phyloP scores from a whole-genome alignment of 2,329 filamentous ascomycete genomes.

The Paecilomyces sp. region DNA sequence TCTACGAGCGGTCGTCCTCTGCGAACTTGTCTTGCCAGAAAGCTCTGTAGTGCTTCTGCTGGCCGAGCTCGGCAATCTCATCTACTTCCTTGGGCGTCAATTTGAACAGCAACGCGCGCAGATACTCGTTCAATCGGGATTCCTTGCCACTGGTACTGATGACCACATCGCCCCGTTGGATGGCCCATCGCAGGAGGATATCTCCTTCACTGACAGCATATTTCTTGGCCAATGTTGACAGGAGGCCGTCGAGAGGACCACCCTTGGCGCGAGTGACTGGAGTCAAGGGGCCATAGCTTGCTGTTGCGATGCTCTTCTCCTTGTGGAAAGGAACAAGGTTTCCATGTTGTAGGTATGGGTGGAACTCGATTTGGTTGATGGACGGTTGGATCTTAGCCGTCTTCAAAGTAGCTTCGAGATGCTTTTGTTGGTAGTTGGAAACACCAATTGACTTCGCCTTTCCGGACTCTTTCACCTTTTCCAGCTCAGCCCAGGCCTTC shows the following conservation, averaged over 20 bases:
- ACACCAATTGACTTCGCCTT: constrained; percentile 57
- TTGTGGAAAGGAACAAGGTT: constrained; percentile 34
- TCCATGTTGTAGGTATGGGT: constrained; percentile 43
- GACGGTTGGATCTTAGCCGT: constrained; percentile 23
- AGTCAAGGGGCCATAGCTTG: constrained; percentile 37
- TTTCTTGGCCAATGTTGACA: constrained; percentile 50
- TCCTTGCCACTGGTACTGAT: constrained; percentile 58
- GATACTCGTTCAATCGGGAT: constrained; percentile 51
- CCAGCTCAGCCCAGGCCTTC: constrained; percentile 54
- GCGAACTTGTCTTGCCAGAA: constrained; percentile 47
- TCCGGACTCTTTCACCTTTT: constrained; percentile 49
- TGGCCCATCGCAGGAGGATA: constrained; percentile 52
- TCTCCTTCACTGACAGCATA: constrained; percentile 53
- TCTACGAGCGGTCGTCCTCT: constrained; percentile 33
- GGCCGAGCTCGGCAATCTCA: constrained; percentile 43
- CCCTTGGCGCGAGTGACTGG: constrained; percentile 48
- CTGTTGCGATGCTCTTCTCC: constrained; percentile 33
- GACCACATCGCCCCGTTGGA: constrained; percentile 53
- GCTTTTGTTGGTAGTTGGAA: constrained; percentile 51
- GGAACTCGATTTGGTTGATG: constrained; percentile 37
- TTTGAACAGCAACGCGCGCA: constrained; percentile 50
- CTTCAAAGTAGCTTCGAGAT: constrained; percentile 47
- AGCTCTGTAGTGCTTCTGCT: constrained; percentile 44
- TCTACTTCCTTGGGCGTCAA: constrained; percentile 53
- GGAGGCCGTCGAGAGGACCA: constrained; percentile 49